phyloP scores from a whole-genome alignment of 2,329 filamentous ascomycete genomes.

The Coniochaeta pulveracea region DNA sequence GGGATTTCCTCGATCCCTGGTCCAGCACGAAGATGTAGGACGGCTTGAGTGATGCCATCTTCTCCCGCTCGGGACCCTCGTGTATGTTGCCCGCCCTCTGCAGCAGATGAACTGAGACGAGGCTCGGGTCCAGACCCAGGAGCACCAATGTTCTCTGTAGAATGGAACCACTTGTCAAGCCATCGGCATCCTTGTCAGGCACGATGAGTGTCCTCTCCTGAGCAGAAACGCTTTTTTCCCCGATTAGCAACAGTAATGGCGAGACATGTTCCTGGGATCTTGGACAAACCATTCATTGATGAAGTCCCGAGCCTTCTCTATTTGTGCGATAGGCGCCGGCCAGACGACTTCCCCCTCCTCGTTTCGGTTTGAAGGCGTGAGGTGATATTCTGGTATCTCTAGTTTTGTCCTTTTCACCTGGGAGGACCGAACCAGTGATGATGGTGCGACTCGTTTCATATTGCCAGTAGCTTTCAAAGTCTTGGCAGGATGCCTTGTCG shows the following conservation, averaged over 20 bases:
- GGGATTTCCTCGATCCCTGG: constrained; percentile 47
- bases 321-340: constrained; percentile 47
- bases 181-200: constrained; percentile 60
- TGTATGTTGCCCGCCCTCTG: constrained; percentile 49
- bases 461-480: neutral
- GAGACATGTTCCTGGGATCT: neutral
- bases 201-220: constrained; percentile 45
- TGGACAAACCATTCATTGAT: constrained; percentile 43
- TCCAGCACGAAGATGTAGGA: constrained; percentile 53
- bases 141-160: constrained; percentile 45
- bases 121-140: constrained; percentile 39
- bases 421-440: neutral
- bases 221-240: constrained; percentile 30
- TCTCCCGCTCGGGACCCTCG: constrained; percentile 34
- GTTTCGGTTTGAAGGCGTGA: neutral
- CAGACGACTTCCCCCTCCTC: constrained; percentile 21
- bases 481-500: too few species aligned
- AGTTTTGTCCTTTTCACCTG: neutral
- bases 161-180: constrained; percentile 52
- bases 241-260: neutral
- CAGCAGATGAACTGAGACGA: constrained; percentile 47
- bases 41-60: constrained; percentile 38
- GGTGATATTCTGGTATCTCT: constrained; percentile 5
- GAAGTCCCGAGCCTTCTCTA: constrained; percentile 41
- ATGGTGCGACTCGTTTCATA: constrained; percentile 2